These are phyloP conservation scores for Globisporangium radiosum DNA, from an alignment of 352 stramenopile genomes.

Conservation along the genomic window DNA sequence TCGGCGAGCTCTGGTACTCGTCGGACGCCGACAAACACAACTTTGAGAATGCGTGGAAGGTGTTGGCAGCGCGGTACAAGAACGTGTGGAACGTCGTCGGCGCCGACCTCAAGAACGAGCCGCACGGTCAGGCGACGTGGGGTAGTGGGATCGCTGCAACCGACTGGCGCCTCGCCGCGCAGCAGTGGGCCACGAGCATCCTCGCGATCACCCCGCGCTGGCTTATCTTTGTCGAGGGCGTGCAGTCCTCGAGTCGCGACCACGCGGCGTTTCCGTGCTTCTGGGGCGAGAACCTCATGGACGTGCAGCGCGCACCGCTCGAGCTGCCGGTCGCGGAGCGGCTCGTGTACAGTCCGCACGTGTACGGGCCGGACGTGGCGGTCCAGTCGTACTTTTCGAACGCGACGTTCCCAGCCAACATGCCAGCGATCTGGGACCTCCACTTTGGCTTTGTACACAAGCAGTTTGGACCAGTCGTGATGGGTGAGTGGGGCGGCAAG, in stretches of 20 bases:
- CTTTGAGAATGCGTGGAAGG: slow-evolving; percentile 27
- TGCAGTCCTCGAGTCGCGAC: slow-evolving; percentile 26
- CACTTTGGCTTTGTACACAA: slow-evolving; percentile 19
- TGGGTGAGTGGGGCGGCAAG: slow-evolving; percentile 58
- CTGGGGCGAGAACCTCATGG: slow-evolving; percentile 46
- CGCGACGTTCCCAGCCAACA: slow-evolving; percentile 9
- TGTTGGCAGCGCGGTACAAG: slow-evolving; percentile 27
- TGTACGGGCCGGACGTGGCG: slow-evolving; percentile 37
- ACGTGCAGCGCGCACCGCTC: slow-evolving; percentile 15
- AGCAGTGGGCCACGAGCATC: slow-evolving; percentile 18
- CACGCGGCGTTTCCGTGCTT: slow-evolving; percentile 30
- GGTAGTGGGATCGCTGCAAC: slow-evolving; percentile 24
- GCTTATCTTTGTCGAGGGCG: slow-evolving; percentile 52
- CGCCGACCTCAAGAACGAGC: slow-evolving; percentile 54
- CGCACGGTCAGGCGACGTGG: slow-evolving; percentile 42
- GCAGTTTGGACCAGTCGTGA: slow-evolving; percentile 28
- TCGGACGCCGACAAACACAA: slow-evolving; percentile 14
- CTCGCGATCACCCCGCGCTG: slow-evolving; percentile 26
- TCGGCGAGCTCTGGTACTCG: slow-evolving; percentile 43
- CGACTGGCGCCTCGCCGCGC: slow-evolving; percentile 43
- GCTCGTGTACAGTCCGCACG: slow-evolving; percentile 47
- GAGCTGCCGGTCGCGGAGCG: slow-evolving; percentile 27
- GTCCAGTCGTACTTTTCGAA: slow-evolving; percentile 25
- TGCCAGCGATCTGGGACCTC: slow-evolving; percentile 20
- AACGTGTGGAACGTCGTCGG: slow-evolving; percentile 40